A percentile compares a stretch with the other conserved stretches of the same genome.
Evolutionary conservation across 768 basidiomycete species (phyloP).

Genomic region (Guyanaporus albipodus): DNA sequence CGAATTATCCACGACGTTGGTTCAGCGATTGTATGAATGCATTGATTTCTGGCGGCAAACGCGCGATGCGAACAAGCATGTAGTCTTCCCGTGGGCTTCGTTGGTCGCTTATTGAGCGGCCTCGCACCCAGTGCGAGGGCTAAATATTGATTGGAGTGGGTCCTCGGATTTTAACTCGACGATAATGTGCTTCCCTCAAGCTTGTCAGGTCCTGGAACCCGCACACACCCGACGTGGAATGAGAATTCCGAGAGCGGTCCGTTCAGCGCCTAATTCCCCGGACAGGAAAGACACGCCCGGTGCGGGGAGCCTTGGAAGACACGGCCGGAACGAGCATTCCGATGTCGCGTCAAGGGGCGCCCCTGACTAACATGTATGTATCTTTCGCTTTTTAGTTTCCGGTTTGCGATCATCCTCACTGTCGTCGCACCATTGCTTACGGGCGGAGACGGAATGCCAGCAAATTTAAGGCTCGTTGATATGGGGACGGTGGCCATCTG

Average conservation of each 20-base stretch:
- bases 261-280: slow-evolving; percentile 18
- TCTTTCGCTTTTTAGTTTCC: neutral
- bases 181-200: slow-evolving; percentile 3
- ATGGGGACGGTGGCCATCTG: slow-evolving; percentile 17
- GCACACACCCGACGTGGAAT: slow-evolving; percentile 6
- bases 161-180: slow-evolving; percentile 17
- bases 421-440: slow-evolving; percentile 4
- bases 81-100: slow-evolving; percentile 15
- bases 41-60: slow-evolving; percentile 6
- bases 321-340: slow-evolving; percentile 15
- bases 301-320: neutral
- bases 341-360: slow-evolving; percentile 7
- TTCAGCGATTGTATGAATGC: neutral
- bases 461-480: slow-evolving; percentile 4
- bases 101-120: slow-evolving; percentile 11
- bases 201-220: slow-evolving; percentile 15
- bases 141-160: slow-evolving; percentile 7
- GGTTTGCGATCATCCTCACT: slow-evolving; percentile 10
- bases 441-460: slow-evolving; percentile 16
- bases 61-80: slow-evolving; percentile 2
- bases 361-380: slow-evolving; percentile 1
- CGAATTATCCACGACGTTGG: neutral
- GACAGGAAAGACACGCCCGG: slow-evolving; percentile 14
- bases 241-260: neutral
- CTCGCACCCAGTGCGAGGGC: slow-evolving; percentile 19